Evolutionary conservation across 2,329 filamentous ascomycete genomes (phyloP), one percentile per base, ranked within the genome.

Genomic region (Penicillium expansum): DNA sequence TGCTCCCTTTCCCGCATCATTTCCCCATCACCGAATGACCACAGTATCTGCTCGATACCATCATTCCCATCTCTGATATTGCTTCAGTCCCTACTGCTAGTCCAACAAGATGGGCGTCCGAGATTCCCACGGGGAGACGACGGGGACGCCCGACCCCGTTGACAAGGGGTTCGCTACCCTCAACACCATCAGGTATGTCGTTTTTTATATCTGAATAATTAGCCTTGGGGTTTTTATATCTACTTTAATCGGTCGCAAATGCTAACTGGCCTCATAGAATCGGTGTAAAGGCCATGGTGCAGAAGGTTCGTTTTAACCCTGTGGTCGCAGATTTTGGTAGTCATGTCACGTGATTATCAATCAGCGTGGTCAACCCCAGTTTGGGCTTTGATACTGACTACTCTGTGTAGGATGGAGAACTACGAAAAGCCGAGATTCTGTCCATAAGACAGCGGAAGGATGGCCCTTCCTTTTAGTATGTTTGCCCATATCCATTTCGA

Each of bases 341-440:
- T 56, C 18, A 10, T 11, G 55, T 71, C 71, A 75, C 71, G 69
- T 76, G 71, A 74, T 57, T 58, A 29, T 43, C 22, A 38, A 42
- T 51, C 30, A 13, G 16, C 2, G 8, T 13, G 27, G 4, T 16
- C 16, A 10, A 20, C 20, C 14, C 18, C 20, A 43, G 9, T 14
- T 24, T 33, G 7, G 20, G 22, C 24, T 20, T 14, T 57, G 35
- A 54, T 51, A 62, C 48, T 63, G 48, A 59, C 60, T 39, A 30
- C 3, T 52, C 50, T 45, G 13, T 65, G 11, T 66, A 87, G 84
- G 84, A 96, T 74, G 91, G 91, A 59, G 87, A 92, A 69, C 83
- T 89, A 60, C 88, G 94, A 67, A 92, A 94, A 77, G 94, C 94
- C 67, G 94, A 99, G 74, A 96, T 99, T 61, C 80, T 99, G n/a